Evolutionary conservation across 345 rosid species (phyloP).

Genomic region (Populus simonii): DNA sequence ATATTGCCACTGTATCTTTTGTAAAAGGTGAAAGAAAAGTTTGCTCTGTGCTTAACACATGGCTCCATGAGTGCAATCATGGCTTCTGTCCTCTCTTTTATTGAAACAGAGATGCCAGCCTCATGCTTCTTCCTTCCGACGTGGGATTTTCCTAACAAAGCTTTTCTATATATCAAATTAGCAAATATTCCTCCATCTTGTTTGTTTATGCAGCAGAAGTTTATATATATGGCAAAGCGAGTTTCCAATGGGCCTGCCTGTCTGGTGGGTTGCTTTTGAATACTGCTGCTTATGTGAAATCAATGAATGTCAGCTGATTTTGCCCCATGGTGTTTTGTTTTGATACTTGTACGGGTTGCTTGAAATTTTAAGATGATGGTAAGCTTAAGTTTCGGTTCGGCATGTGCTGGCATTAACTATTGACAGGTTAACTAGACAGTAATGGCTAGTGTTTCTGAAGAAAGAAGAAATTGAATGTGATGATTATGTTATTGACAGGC

Average conservation of each 20-base stretch:
- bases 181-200: neutral
- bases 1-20: neutral
- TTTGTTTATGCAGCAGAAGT: neutral
- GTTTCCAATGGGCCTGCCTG: too few species aligned
- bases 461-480: neutral
- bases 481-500: neutral
- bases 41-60: neutral
- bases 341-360: neutral
- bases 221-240: neutral
- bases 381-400: too few species aligned
- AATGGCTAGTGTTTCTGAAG: neutral
- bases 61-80: neutral
- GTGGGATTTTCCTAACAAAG: too few species aligned
- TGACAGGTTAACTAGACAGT: too few species aligned
- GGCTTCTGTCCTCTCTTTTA: neutral
- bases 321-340: neutral
- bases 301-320: neutral
- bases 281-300: neutral
- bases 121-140: neutral
- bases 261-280: too few species aligned
- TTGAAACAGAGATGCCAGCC: neutral
- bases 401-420: too few species aligned
- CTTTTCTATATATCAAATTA: neutral
- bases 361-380: neutral
- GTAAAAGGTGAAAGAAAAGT: neutral